Conservation (phyloP, 208 protist species). For the Jaenimonas drosophilae region DNA sequence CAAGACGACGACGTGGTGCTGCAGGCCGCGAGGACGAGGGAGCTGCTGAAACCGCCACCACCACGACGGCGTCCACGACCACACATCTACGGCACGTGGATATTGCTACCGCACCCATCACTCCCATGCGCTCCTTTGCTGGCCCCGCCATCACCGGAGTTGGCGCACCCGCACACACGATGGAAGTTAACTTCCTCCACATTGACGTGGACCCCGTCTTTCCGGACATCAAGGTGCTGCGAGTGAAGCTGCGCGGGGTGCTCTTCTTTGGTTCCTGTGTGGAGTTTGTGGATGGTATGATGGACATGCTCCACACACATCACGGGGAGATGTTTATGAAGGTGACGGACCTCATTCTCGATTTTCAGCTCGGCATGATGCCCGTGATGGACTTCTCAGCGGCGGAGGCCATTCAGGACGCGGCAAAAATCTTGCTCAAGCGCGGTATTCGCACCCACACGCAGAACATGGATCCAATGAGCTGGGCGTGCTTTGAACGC, state of each 20-base stretch:
- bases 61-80: neutral
- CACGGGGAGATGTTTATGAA: slow-evolving; percentile 39
- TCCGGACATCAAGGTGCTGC: slow-evolving; percentile 33
- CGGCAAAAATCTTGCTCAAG: slow-evolving; percentile 21
- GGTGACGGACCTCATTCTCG: slow-evolving; percentile 44
- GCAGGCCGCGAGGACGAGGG: neutral
- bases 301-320: slow-evolving; percentile 31
- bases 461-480: slow-evolving; percentile 39
- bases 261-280: slow-evolving; percentile 48
- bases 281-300: slow-evolving; percentile 36
- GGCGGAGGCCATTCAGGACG: slow-evolving; percentile 31
- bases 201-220: slow-evolving; percentile 23
- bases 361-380: slow-evolving; percentile 41
- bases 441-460: slow-evolving; percentile 41
- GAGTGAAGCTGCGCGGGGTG: slow-evolving; percentile 28
- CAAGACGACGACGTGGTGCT: too few species aligned
- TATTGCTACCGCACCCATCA: too few species aligned
- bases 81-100: too few species aligned
- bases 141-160: slow-evolving; percentile 9
- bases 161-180: too few species aligned
- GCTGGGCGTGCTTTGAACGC: slow-evolving; percentile 29
- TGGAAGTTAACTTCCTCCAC: slow-evolving; percentile 32
- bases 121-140: slow-evolving; percentile 9
- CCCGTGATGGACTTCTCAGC: slow-evolving; percentile 42
- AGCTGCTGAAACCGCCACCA: neutral